Percentiles rank a stretch among this genome's conserved stretches.
Evolutionary conservation across 768 basidiomycete species (phyloP).

Genomic region (Dioszegia crocea): DNA sequence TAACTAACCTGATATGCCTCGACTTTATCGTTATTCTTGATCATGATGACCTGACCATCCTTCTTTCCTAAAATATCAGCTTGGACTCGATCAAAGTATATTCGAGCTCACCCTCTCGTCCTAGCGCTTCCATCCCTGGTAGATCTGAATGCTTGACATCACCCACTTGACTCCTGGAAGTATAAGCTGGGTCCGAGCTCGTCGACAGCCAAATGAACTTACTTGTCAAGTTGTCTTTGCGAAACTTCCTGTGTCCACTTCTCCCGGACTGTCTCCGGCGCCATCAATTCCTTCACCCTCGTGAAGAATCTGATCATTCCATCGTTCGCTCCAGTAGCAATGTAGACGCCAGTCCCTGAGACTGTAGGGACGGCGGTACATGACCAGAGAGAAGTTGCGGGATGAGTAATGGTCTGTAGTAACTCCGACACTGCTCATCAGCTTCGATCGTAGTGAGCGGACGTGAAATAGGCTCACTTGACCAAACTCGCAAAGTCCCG

Average conservation of each 20-base stretch:
- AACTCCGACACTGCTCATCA: constrained; percentile 70
- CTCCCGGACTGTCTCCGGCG: constrained; percentile 61
- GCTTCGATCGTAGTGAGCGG: background rate
- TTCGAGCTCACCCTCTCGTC: constrained; percentile 59
- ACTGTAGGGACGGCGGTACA: constrained; percentile 67
- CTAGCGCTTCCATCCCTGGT: constrained; percentile 76
- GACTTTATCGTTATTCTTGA: constrained; percentile 70
- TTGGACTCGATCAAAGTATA: background rate
- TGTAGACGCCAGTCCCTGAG: constrained; percentile 63
- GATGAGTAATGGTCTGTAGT: constrained; percentile 81
- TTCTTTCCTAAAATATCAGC: constrained; percentile 66
- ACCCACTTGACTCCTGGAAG: constrained; percentile 67
- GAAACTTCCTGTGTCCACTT: constrained; percentile 57
- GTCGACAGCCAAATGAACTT: background rate
- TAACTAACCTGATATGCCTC: constrained; percentile 82
- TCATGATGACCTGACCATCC: constrained; percentile 88
- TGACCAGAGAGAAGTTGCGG: constrained; percentile 95
- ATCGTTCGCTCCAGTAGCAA: constrained; percentile 88
- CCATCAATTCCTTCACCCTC: constrained; percentile 64
- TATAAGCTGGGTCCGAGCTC: background rate
- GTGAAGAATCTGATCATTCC: constrained; percentile 80
- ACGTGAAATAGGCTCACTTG: constrained; percentile 55
- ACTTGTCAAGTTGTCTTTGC: constrained; percentile 69
- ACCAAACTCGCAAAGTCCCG: constrained; percentile 86
- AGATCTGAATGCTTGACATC: constrained; percentile 90